A percentile compares a stretch with the other conserved stretches of the same genome.
phyloP scores from a whole-genome alignment of 2,329 filamentous ascomycete species.

The Phialemonium atrogriseum region DNA sequence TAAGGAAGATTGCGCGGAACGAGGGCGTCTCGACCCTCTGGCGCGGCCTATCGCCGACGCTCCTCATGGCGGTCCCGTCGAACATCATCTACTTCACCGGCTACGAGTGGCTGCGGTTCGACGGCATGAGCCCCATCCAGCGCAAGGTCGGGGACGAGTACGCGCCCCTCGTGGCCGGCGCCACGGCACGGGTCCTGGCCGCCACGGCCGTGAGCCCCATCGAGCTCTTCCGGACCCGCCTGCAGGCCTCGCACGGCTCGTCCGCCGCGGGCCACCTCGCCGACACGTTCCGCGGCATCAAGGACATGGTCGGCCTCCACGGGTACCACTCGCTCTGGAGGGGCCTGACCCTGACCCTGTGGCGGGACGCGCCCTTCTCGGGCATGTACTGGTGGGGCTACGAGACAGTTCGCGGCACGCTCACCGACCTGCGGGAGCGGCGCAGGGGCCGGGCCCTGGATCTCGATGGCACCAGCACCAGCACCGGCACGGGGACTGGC shows the following conservation, averaged over 20 bases:
- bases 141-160: slow-evolving; percentile 57
- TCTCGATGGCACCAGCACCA: slow-evolving; percentile 22
- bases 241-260: slow-evolving; percentile 65
- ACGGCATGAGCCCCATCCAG: slow-evolving; percentile 63
- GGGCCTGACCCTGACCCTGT: slow-evolving; percentile 81
- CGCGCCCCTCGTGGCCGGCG: slow-evolving; percentile 72
- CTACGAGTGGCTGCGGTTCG: slow-evolving; percentile 86
- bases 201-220: slow-evolving; percentile 81
- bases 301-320: slow-evolving; percentile 67
- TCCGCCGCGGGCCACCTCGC: slow-evolving; percentile 62
- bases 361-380: slow-evolving; percentile 96
- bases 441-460: slow-evolving; percentile 32
- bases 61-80: slow-evolving; percentile 87
- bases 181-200: slow-evolving; percentile 68
- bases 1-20: slow-evolving; percentile 90
- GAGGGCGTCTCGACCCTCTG: slow-evolving; percentile 83
- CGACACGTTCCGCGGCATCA: slow-evolving; percentile 67
- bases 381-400: slow-evolving; percentile 98
- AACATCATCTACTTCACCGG: slow-evolving; percentile 99
- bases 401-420: slow-evolving; percentile 65
- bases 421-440: slow-evolving; percentile 61
- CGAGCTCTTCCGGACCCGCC: slow-evolving; percentile 86
- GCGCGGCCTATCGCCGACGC: slow-evolving; percentile 87
- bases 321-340: slow-evolving; percentile 85
- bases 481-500: slow-evolving; percentile 4